A percentile compares a stretch with the other conserved stretches of the same genome.
Evolutionary conservation across 495 filamentous ascomycete genomes (phyloP).

Genomic region (Penicillium odoratum): DNA sequence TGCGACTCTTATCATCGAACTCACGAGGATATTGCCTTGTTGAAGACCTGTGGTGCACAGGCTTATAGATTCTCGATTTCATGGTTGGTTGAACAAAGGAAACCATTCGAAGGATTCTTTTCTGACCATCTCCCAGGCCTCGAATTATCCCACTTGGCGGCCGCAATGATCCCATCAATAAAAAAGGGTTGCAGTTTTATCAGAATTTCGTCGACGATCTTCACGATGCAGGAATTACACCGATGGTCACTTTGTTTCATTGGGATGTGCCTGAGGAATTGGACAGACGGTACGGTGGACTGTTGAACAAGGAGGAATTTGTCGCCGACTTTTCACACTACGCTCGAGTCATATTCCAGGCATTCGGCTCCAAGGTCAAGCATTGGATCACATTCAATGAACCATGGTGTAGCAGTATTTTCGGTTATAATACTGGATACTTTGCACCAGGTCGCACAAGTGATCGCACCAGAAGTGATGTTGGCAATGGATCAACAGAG

Average conservation of each 20-base stretch:
- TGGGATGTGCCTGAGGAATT: conserved; percentile 56
- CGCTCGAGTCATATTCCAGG: conserved; percentile 47
- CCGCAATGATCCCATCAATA: conserved; percentile 47
- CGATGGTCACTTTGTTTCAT: conserved; percentile 54
- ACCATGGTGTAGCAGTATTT: conserved; percentile 52
- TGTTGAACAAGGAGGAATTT: conserved; percentile 54
- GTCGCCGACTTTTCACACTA: conserved; percentile 53
- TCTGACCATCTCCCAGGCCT: conserved; percentile 44
- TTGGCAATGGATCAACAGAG: conserved; percentile 51
- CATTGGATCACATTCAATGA: conserved; percentile 60
- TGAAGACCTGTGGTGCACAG: conserved; percentile 63
- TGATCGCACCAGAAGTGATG: conserved; percentile 47
- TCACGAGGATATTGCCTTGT: conserved; percentile 68
- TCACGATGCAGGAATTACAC: conserved; percentile 48
- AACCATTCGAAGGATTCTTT: not conserved
- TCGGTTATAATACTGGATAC: conserved; percentile 53
- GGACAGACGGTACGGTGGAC: conserved; percentile 51
- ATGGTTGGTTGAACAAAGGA: conserved; percentile 63
- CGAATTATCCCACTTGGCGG: conserved; percentile 66
- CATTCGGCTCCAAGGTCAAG: conserved; percentile 50
- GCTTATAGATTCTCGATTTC: conserved; percentile 76
- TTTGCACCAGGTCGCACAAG: conserved; percentile 54
- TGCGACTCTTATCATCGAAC: conserved; percentile 78
- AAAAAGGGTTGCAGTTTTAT: conserved; percentile 51
- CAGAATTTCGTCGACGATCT: conserved; percentile 50